Percentiles rank a stretch among this genome's conserved stretches.
These are phyloP conservation scores for Cryphonectria naterciae DNA, from an alignment of 2,329 filamentous ascomycete species.

Conservation along the genomic window DNA sequence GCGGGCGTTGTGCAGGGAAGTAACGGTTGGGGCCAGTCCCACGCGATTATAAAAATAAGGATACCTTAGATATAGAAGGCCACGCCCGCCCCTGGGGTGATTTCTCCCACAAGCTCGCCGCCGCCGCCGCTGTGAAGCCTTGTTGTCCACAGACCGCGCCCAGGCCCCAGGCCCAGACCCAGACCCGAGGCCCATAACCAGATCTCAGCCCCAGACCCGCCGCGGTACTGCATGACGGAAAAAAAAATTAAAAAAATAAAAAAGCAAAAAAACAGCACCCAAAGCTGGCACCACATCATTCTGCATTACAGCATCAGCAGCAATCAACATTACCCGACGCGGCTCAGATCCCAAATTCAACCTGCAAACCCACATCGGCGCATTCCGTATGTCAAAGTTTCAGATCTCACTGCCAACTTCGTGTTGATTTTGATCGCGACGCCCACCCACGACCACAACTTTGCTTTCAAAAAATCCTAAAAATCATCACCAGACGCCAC, in stretches of 20 bases:
- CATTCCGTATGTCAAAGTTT: not conserved
- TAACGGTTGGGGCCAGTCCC: slow-evolving; percentile 23
- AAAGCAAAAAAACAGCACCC: not conserved
- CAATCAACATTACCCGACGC: not conserved
- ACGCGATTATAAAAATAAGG: slow-evolving; percentile 29
- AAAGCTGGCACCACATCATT: not conserved
- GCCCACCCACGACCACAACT: not conserved
- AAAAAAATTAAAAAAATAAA: too few relatives aligned
- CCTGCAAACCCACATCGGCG: slow-evolving; percentile 1
- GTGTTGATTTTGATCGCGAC: not conserved
- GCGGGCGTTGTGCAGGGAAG: slow-evolving; percentile 21
- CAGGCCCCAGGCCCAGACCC: slow-evolving; percentile 16
- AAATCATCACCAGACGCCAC: not conserved
- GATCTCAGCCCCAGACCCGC: slow-evolving; percentile 15
- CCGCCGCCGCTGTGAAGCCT: slow-evolving; percentile 8
- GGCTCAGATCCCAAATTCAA: not conserved
- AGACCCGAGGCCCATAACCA: slow-evolving; percentile 6
- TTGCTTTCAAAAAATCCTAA: not conserved
- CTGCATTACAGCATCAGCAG: slow-evolving; percentile 1
- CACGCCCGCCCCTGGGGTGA: slow-evolving; percentile 27
- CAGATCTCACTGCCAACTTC: not conserved
- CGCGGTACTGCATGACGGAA: not conserved
- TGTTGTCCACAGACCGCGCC: slow-evolving; percentile 1
- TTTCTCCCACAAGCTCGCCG: slow-evolving; percentile 27
- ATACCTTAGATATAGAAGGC: slow-evolving; percentile 29